Percentiles rank a stretch among this genome's conserved stretches.
These are phyloP conservation scores for Lachnum nothofagi DNA, from an alignment of 2,329 filamentous ascomycete species.

Conservation along the genomic window DNA sequence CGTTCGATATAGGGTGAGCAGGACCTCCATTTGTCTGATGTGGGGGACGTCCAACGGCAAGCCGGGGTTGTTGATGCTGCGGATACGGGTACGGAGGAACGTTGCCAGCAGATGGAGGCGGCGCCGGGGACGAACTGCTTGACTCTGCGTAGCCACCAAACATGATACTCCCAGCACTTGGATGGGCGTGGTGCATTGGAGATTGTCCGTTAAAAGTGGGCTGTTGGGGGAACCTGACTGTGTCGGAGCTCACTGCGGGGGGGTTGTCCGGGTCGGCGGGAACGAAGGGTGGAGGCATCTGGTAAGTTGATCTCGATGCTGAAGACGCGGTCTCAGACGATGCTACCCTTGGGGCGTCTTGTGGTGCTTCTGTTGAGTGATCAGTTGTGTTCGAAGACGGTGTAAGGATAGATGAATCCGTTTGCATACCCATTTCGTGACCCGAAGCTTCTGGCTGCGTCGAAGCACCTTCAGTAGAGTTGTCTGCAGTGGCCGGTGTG, in stretches of 20 bases:
- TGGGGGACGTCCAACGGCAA: conserved; percentile 16
- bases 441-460: neutral
- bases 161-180: conserved; percentile 51
- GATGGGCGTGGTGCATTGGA: conserved; percentile 47
- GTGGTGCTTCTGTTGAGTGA: conserved; percentile 10
- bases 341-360: conserved; percentile 18
- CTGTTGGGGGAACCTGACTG: conserved; percentile 17
- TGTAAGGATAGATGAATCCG: neutral
- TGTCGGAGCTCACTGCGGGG: conserved; percentile 12
- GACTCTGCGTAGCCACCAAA: conserved; percentile 53
- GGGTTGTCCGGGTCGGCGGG: conserved; percentile 33
- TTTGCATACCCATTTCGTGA: conserved; percentile 22
- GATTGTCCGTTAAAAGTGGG: conserved; percentile 25
- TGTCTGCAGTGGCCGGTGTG: conserved; percentile 4
- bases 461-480: conserved; percentile 1
- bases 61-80: conserved; percentile 15
- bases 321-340: conserved; percentile 26
- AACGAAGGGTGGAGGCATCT: conserved; percentile 42
- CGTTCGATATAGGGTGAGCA: conserved; percentile 25
- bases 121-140: conserved; percentile 53
- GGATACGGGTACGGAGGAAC: conserved; percentile 31
- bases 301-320: conserved; percentile 33
- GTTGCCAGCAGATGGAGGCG: conserved; percentile 45
- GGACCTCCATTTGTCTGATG: conserved; percentile 27
- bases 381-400: conserved; percentile 6